phyloP scores from a whole-genome alignment of 108 stramenopile species.

The Phaeodactylum tricornutum region DNA sequence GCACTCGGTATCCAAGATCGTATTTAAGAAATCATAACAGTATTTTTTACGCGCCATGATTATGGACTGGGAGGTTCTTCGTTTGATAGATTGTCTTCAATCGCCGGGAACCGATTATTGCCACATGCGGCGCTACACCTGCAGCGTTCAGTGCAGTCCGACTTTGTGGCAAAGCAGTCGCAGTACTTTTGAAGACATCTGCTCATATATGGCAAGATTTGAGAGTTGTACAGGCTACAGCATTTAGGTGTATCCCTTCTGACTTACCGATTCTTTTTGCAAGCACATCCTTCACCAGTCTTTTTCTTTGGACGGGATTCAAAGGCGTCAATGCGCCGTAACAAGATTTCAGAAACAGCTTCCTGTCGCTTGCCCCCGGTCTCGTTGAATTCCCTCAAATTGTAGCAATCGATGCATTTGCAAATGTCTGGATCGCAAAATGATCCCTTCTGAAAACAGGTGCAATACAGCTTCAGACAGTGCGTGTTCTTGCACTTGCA shows the following conservation, averaged over 20 bases:
- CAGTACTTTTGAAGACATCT: conserved; percentile 69
- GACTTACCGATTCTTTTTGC: conserved; percentile 50
- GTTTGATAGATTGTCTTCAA: background rate
- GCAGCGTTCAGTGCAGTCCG: conserved; percentile 27
- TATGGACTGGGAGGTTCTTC: background rate
- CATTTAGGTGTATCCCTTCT: background rate
- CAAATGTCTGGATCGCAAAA: conserved; percentile 40
- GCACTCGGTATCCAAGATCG: background rate
- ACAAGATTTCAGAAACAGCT: conserved; percentile 35
- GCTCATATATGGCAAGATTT: background rate
- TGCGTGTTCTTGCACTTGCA: conserved; percentile 21
- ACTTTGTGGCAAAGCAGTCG: conserved; percentile 31
- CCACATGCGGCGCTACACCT: conserved; percentile 13
- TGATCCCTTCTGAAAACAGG: conserved; percentile 43
- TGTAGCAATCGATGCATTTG: conserved; percentile 41
- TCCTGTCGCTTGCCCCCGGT: conserved; percentile 28
- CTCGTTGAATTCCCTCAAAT: conserved; percentile 18
- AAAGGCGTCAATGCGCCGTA: conserved; percentile 48
- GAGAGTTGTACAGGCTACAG: background rate
- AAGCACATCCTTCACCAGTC: conserved; percentile 35
- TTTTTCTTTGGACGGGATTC: conserved; percentile 21
- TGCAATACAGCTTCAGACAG: conserved; percentile 56
- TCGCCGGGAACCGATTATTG: background rate
- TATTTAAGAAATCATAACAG: background rate
- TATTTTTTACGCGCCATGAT: background rate